Evolutionary conservation across 1,284 basidiomycete genomes (phyloP), one percentile per base, ranked within the genome.

Genomic region (Ustilago tritici): DNA sequence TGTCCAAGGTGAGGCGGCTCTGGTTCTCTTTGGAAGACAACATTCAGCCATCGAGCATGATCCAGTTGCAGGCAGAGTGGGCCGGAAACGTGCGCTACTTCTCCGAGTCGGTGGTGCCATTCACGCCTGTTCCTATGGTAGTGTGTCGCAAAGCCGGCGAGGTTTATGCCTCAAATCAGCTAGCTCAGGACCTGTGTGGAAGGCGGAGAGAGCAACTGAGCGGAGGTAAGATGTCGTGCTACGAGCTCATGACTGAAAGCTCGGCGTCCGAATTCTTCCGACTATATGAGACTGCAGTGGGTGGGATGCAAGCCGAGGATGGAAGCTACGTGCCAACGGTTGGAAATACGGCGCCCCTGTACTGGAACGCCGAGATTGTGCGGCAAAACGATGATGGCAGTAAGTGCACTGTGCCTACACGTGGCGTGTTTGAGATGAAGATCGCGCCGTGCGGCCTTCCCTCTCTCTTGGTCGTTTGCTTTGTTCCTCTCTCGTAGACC

Each of bases 11-110:
- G 14, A 65, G 75, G n/a, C 60, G 64, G n/a, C 64, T 78, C 11
- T 78, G 75, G 75, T 78, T 73, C 64, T 70, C 75, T 46, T 56
- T 78, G 40, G 75, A 78, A 31, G 75, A 78, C 61, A 78, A 78
- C 63, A 70, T 78, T 52, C 75, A 78, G 52, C 75, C 75, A 2
- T 78, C 70, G 46, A 70, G 67, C 61, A 56, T 78, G 70, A 74
- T 78, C 49, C 75, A 74, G 60, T 47, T 78, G 41, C 75, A 78
- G 47, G 75, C 75, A 4, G 75, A 78, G n/a, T 78, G 75, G 75
- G 75, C 75, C 15, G 75, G 75, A 2, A 78, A 78, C 41, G 70
- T 78, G 11, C 66, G 70, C 12, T 78, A 78, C 41, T 78, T 56
- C 47, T 62, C 63, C 46, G 75, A 78, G 32, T 73, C 70, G 32